Evolutionary conservation across 2,329 filamentous ascomycete genomes (phyloP).

Genomic region (Paecilomyces sp.): DNA sequence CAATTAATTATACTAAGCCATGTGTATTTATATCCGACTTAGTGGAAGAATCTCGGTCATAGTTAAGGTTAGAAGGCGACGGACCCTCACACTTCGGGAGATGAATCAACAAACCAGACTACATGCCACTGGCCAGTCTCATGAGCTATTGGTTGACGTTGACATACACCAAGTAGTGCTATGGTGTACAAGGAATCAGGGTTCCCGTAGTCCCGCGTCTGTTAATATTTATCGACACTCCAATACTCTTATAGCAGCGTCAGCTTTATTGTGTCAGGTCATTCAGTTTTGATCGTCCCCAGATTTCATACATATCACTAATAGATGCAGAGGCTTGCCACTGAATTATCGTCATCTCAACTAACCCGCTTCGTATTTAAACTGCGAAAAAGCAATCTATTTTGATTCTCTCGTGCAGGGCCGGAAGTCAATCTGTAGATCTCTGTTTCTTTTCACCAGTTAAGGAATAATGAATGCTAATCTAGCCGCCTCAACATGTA

Average conservation of each 20-base stretch:
- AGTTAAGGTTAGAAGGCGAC: background rate
- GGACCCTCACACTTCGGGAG: background rate
- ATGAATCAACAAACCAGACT: background rate
- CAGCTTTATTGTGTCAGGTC: background rate
- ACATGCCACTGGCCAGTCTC: background rate
- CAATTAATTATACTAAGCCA: background rate
- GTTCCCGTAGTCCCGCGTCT: background rate
- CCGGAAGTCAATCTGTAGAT: background rate
- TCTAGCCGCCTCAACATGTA: background rate
- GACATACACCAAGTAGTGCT: background rate
- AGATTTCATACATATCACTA: background rate
- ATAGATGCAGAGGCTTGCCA: background rate
- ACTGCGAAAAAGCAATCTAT: background rate
- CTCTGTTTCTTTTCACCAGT: background rate
- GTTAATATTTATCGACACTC: background rate
- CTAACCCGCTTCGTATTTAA: background rate
- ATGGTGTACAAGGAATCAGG: background rate
- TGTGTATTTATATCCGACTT: background rate
- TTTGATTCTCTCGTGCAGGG: background rate
- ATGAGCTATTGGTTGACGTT: background rate
- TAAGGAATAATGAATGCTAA: background rate
- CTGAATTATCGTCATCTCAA: background rate
- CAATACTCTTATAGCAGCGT: background rate
- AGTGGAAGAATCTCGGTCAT: background rate
- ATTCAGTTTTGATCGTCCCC: background rate